Evolutionary conservation across 768 basidiomycete species (phyloP), one percentile per base, ranked within the genome.

Genomic region (Clitopilus hobsonii): DNA sequence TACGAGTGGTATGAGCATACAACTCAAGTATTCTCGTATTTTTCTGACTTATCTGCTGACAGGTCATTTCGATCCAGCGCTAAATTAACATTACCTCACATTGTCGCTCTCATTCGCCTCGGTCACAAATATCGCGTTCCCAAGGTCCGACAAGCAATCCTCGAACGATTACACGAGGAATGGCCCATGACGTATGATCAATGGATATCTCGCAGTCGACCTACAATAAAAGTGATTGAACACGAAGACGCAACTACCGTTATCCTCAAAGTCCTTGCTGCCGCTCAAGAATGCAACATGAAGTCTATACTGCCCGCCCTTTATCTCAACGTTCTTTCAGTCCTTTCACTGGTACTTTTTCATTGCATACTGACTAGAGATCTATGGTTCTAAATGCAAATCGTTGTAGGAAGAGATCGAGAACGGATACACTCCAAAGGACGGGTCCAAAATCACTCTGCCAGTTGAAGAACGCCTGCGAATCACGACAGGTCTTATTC

Each of bases 1-100:
- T 63, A 63, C 38, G 52, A 60, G 28, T 54, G 53, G 53, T 54
- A 22, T 6, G 53, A 45, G n/a, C n/a, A n/a, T 20, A 41, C 8
- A 20, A 10, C 18, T 13, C 18, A 41, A 6, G 5, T 20, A 20
- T 20, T 23, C 5, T 10, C 10, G 16, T 41, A 10, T 41, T 20
- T 18, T 41, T 20, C 8, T 18, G 10, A 23, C 4, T 45, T 20
- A 6, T 45, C 10, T 6, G 4, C 11, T 23, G 16, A 18, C 22
- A 45, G 41, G 41, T 45, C 41, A 10, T 45, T 45, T 20, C 41
- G 41, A 16, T 45, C 41, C 4, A 4, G 3, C 2, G 22, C 10
- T 8, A 18, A 2, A 3, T 11, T 45, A 45, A 10, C 41, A 5
- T 3, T 45, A 10, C 4, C 41, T 10, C n/a, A 18, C n/a, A 20